Evolutionary conservation across 2,329 filamentous ascomycete species (phyloP).

Genomic region (Cercospora berteroae): DNA sequence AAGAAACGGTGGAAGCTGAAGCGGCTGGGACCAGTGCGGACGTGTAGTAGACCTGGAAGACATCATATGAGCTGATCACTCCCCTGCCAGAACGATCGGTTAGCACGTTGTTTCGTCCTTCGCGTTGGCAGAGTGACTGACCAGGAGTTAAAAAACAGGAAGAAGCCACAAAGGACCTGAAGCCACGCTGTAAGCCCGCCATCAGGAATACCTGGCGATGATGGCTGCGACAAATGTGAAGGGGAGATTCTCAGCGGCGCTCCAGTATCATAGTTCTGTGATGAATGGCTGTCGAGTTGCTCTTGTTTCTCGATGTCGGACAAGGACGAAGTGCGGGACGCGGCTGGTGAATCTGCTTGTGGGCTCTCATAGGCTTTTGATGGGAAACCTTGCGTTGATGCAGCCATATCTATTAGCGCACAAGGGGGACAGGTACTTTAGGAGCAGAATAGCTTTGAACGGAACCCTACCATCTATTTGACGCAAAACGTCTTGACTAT

Average conservation of each 20-base stretch:
- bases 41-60: slow-evolving; percentile 50
- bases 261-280: slow-evolving; percentile 17
- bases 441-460: not conserved
- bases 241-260: slow-evolving; percentile 25
- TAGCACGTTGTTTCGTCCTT: not conserved
- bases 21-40: slow-evolving; percentile 35
- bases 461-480: not conserved
- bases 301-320: slow-evolving; percentile 21
- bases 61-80: slow-evolving; percentile 42
- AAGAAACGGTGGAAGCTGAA: slow-evolving; percentile 41
- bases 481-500: not conserved
- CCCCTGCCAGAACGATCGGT: not conserved
- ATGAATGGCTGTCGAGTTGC: not conserved
- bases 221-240: slow-evolving; percentile 26
- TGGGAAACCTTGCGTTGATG: not conserved
- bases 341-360: not conserved
- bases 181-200: slow-evolving; percentile 48
- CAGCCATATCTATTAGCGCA: not conserved
- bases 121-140: not conserved
- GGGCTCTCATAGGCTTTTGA: not conserved
- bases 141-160: slow-evolving; percentile 48
- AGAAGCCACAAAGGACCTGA: slow-evolving; percentile 46
- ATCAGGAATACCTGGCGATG: slow-evolving; percentile 36
- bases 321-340: slow-evolving; percentile 17
- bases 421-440: not conserved